Evolutionary conservation across 306 rosid species (phyloP).

Genomic region (Amphicarpaea edgeworthii): DNA sequence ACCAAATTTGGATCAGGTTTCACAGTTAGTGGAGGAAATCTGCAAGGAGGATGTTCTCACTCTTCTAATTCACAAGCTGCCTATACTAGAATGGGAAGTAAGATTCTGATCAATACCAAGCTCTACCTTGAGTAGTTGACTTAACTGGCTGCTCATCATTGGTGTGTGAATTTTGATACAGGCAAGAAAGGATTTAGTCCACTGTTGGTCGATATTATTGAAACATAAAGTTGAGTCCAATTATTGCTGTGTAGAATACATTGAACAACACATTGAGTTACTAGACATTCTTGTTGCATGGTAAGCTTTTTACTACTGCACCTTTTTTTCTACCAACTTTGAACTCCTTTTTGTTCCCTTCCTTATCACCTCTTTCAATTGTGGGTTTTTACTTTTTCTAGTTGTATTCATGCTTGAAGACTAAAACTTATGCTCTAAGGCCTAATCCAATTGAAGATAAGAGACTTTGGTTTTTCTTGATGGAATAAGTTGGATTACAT

Average conservation of each 20-base stretch:
- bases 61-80: conserved; percentile 80
- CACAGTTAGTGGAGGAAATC: conserved; percentile 77
- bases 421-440: not conserved
- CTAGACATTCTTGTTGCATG: conserved; percentile 89
- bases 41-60: conserved; percentile 85
- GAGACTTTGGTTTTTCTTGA: conserved; percentile 20
- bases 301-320: conserved; percentile 57
- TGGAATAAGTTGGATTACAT: conserved; percentile 11
- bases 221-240: conserved; percentile 78
- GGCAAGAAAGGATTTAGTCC: conserved; percentile 94
- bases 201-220: conserved; percentile 88
- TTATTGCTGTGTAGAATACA: conserved; percentile 75
- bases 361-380: conserved; percentile 8
- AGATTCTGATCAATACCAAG: conserved; percentile 51
- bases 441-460: not conserved
- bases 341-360: not conserved
- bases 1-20: conserved; percentile 78
- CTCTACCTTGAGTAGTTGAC: conserved; percentile 28
- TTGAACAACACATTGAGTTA: conserved; percentile 77
- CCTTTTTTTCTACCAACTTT: conserved; percentile 7
- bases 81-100: conserved; percentile 96
- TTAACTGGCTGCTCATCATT: conserved; percentile 45
- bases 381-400: conserved; percentile 8
- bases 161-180: conserved; percentile 56
- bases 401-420: not conserved